Percentiles rank a stretch among this genome's conserved stretches.
Evolutionary conservation across 208 protist genomes (phyloP).

Genomic region (Leishmania aethiopica): DNA sequence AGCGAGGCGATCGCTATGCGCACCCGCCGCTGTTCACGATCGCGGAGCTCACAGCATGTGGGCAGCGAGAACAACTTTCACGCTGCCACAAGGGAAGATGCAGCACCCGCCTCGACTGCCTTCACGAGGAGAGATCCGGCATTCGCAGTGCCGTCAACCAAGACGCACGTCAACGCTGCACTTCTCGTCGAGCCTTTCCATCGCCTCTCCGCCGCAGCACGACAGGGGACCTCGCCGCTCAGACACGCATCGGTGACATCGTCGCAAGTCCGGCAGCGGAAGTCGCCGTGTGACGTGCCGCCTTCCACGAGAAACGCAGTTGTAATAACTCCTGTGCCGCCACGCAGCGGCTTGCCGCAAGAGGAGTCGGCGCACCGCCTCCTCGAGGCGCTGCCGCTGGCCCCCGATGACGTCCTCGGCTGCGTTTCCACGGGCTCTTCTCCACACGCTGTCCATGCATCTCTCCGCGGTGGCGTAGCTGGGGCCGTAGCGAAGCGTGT

Average conservation of each 20-base stretch:
- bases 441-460: not conserved
- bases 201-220: not conserved
- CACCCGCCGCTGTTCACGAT: not conserved
- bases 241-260: not conserved
- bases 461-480: not conserved
- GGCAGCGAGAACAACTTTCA: not conserved
- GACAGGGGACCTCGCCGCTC: not conserved
- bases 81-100: not conserved
- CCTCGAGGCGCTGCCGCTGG: not conserved
- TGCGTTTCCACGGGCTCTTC: not conserved
- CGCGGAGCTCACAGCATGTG: not conserved
- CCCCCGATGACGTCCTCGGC: not conserved
- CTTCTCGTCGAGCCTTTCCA: not conserved
- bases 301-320: not conserved
- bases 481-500: not conserved
- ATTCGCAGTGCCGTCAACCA: not conserved
- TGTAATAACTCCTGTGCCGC: not conserved
- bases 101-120: not conserved
- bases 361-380: not conserved
- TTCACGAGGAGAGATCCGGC: not conserved
- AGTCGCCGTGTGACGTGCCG: not conserved
- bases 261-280: not conserved
- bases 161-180: not conserved
- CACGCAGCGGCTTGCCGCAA: not conserved
- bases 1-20: not conserved